Base-by-base conservation (phyloP, 1,139 yeast species). In the Magnusiomyces sp. region DNA sequence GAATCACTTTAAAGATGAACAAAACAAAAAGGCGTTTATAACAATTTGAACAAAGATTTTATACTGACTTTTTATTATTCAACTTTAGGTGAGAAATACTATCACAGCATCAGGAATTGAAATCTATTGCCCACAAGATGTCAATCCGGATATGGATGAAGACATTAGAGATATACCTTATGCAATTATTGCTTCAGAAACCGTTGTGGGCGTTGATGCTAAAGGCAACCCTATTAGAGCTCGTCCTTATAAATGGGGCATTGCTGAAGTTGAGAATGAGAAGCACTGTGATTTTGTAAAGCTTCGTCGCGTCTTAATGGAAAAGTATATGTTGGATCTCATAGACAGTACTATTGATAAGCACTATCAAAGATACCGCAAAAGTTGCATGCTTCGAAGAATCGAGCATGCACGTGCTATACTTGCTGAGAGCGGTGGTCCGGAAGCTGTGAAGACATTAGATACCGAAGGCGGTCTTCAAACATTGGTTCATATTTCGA, bases 351-450 rank as follows among this genome's bases (percentile, higher is more conserved):
- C 97, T 9, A 80, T 86, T 62, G 95, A 86, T 63, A 64, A 80
- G 54, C 95, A 87, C 68, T 89, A 82, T 63, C 94, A 85, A 67
- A 76, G 83, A 27, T 88, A 80, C 67, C 82, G 96, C 70, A 72
- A 81, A 44, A 64, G 79, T 56, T 83, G 85, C 70, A 75, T 89
- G 71, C 70, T 73, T 55, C 81, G 80, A 58, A 80, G 86, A 73
- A 73, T 81, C 51, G 85, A 81, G 57, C 71, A 82, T 51, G 76
- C 81, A 27, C 60, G 68, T n/a, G 13, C 73, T 2, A 82, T 80
- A 52, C 57, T 75, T 29, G 68, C 65, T 39, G 66, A 71, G 33
- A 59, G 64, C 1, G 54, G 66, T 37, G 53, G 46, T 13, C 49
- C 49, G 19, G 55, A 51, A 14, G 53, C 52, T 14, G 51, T 41